Conservation (phyloP, 2,329 filamentous ascomycete genomes). For the Talaromyces sp. region DNA sequence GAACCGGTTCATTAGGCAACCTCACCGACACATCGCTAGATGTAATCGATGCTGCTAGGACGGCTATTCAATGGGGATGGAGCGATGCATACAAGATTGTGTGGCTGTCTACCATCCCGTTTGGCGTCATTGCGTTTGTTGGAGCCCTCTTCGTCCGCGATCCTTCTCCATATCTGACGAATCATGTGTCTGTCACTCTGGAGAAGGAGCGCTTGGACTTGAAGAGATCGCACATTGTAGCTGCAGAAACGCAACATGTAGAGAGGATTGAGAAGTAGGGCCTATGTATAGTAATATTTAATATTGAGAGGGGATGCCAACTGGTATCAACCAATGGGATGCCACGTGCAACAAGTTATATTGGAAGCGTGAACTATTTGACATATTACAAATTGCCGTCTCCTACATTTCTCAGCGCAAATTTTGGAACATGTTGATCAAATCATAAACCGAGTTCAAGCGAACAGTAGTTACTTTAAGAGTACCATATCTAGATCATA, state of each 20-base stretch:
- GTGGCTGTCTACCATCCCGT: constrained; percentile 6
- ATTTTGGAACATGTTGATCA: neutral
- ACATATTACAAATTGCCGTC: neutral
- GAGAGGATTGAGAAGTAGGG: neutral
- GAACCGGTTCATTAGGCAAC: neutral
- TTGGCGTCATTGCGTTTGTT: constrained; percentile 13
- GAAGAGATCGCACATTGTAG: neutral
- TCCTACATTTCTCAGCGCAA: neutral
- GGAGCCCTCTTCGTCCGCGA: constrained; percentile 5
- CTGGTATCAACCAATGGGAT: neutral
- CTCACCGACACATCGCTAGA: neutral
- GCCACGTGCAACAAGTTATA: neutral
- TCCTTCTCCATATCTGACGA: constrained; percentile 6
- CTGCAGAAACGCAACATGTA: neutral
- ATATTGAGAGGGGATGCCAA: neutral
- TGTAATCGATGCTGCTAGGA: neutral
- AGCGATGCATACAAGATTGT: neutral
- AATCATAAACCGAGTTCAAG: neutral
- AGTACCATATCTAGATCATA: too few species aligned
- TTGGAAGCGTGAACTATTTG: neutral
- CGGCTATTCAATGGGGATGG: neutral
- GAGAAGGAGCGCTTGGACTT: constrained; percentile 1
- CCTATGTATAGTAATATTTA: neutral
- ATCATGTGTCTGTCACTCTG: constrained; percentile 9
- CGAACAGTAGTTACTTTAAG: neutral